Evolutionary conservation across 2,329 filamentous ascomycete species (phyloP), one percentile per base, ranked within the genome.

Genomic region (Trichoderma asperellum): DNA sequence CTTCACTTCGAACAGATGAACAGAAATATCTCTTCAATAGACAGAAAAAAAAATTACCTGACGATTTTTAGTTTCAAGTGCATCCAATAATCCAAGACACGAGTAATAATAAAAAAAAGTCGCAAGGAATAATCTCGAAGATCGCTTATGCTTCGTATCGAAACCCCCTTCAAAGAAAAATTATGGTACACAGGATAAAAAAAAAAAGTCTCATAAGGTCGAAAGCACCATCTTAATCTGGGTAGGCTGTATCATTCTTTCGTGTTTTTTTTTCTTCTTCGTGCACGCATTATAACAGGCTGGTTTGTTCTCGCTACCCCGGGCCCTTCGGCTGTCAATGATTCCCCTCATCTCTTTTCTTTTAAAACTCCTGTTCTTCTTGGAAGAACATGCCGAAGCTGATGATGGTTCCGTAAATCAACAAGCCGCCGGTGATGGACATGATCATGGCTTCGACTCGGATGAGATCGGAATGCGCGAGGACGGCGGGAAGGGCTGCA

Each of bases 321-420:
- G 53, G 37, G 24, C n/a, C 53, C 27, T 16, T 35, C 53, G 14
- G 62, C n/a, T 29, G 29, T 24, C 47, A 32, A 47, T 29, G 6
- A 57, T 14, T 29, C 5, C 8, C n/a, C 52, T 24, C 24, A 24
- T 24, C 27, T 27, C 18, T 27, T 29, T 27, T 34, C 16, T 14
- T 47, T 83, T 82, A 98, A 80, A 98, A 99, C 76, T 98, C 96
- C 78, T 97, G 92, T 79, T 98, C 94, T 81, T 98, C 94, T 79
- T 95, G 92, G 86, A 99, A 99, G 84, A 98, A 99, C 89, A 97
- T 92, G 73, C 92, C 91, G 81, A 99, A 99, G 83, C 92, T 96
- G 82, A 99, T 96, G 79, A 99, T 97, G 60, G 96, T 99, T 69
- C 93, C 93, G 82, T 99, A 99, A 79, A 99, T 99, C 78, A 99